Base-by-base conservation (phyloP, 306 rosid species). In the Quercus alba region DNA sequence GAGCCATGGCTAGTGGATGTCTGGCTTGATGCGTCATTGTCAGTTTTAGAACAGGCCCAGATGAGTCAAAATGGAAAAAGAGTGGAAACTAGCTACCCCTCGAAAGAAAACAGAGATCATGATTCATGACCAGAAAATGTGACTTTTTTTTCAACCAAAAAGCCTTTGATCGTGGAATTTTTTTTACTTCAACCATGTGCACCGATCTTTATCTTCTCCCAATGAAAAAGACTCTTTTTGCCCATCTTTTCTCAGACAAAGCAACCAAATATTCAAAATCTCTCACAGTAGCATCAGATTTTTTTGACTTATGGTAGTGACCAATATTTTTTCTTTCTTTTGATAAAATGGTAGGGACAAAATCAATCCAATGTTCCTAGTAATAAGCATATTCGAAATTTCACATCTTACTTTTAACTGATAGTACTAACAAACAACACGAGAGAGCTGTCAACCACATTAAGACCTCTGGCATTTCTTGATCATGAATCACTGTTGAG, bases 401-500 rank as follows among this genome's bases (percentile, higher is more conserved):
- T 30, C 30, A 55, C 7, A 57, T 12, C 54, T 75, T 18, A 28
- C 66, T 78, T 54, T 80, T 19, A 72, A 49, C 26, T 13, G 31
- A 20, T 9, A 23, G 21, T 15, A 74, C n/a, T 28, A 49, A 73
- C 19, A 30, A 72, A 38, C 9, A 78, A 18, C 5, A 62, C 26
- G 28, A 12, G 62, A 12, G 62, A 79, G 84, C 86, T 82, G 89
- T 79, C 78, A 54, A 74, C 81, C 82, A 80, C 78, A 15, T 25
- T 26, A 13, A 56, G 14, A 28, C 26, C 20, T 33, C n/a, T 44
- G 66, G 59, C 63, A 35, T 64, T 68, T 17, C 30, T 23, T 46
- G 6, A 41, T 25, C 68, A 17, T n/a, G 69, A 20, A 6, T 76
- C 52, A 87, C 83, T 84, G 88, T 73, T 84, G 90, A 66, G 88